Evolutionary conservation across 495 filamentous ascomycete species (phyloP).

Genomic region (Chaetomidium leptoderma): DNA sequence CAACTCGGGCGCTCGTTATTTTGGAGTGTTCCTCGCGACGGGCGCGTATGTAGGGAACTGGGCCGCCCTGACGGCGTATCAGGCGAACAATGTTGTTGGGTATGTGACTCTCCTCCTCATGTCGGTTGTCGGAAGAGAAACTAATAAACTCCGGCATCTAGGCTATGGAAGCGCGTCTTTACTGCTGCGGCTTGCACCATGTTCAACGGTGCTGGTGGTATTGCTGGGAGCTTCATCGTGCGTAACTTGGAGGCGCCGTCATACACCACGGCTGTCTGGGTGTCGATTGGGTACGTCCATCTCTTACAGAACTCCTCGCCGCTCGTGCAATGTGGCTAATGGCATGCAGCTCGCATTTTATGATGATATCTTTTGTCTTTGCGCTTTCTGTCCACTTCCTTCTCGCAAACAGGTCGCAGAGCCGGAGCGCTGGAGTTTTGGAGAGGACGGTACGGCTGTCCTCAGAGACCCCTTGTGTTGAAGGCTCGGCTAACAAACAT

Average conservation of each 20-base stretch:
- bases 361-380: constrained; percentile 60
- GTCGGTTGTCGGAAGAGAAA: constrained; percentile 13
- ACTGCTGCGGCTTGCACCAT: constrained; percentile 65
- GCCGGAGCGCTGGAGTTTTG: constrained; percentile 1
- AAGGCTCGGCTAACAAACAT: background rate
- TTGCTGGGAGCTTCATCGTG: constrained; percentile 74
- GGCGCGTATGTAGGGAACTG: constrained; percentile 78
- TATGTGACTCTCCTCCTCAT: constrained; percentile 5
- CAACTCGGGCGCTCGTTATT: constrained; percentile 65
- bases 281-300: constrained; percentile 55
- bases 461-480: background rate
- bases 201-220: constrained; percentile 69
- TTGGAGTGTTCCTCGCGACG: constrained; percentile 70
- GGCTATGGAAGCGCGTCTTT: constrained; percentile 73
- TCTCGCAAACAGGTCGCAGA: constrained; percentile 46
- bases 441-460: constrained; percentile 23
- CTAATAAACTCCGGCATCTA: constrained; percentile 14
- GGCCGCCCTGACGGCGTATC: constrained; percentile 71
- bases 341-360: constrained; percentile 47
- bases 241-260: constrained; percentile 60
- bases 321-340: background rate
- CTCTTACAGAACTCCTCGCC: too few species aligned
- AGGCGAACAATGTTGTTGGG: constrained; percentile 64
- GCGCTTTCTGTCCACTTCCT: constrained; percentile 61
- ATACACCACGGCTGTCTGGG: constrained; percentile 68